Evolutionary conservation across 2,329 filamentous ascomycete species (phyloP).

Genomic region (Cladophialophora carrionii): DNA sequence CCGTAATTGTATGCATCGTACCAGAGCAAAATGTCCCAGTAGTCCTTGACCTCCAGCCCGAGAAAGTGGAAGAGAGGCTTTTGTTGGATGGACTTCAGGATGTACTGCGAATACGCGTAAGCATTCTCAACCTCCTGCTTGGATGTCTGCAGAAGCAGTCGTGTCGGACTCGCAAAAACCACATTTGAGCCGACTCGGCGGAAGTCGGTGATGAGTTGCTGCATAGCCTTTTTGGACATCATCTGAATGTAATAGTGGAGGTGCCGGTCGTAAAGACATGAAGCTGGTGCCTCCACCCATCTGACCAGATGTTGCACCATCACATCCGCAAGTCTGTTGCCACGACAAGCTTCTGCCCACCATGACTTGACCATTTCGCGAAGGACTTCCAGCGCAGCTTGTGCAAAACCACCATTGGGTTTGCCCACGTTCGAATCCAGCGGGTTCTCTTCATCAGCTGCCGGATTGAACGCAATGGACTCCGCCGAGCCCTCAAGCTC

Average conservation of each 20-base stretch:
- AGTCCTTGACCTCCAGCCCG: slow-evolving; percentile 95
- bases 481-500: slow-evolving; percentile 84
- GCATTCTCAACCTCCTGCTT: slow-evolving; percentile 97
- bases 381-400: slow-evolving; percentile 83
- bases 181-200: slow-evolving; percentile 91
- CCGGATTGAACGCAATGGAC: slow-evolving; percentile 81
- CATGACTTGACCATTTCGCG: slow-evolving; percentile 98
- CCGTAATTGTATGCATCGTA: slow-evolving; percentile 99
- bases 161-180: slow-evolving; percentile 89
- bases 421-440: slow-evolving; percentile 69
- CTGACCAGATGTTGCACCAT: slow-evolving; percentile 96
- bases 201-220: slow-evolving; percentile 97
- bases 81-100: slow-evolving; percentile 93
- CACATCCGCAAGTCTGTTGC: slow-evolving; percentile 92
- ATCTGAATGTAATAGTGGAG: slow-evolving; percentile 97
- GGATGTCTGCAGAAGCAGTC: slow-evolving; percentile 89
- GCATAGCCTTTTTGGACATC: slow-evolving; percentile 96
- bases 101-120: slow-evolving; percentile 95
- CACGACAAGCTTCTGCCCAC: slow-evolving; percentile 92
- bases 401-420: slow-evolving; percentile 75
- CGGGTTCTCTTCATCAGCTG: slow-evolving; percentile 63
- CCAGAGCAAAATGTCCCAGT: slow-evolving; percentile 99
- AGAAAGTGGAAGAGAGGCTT: slow-evolving; percentile 97
- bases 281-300: slow-evolving; percentile 93
- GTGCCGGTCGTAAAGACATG: slow-evolving; percentile 91